Conservation (phyloP, 768 basidiomycete genomes). For the Mrakia frigida region DNA sequence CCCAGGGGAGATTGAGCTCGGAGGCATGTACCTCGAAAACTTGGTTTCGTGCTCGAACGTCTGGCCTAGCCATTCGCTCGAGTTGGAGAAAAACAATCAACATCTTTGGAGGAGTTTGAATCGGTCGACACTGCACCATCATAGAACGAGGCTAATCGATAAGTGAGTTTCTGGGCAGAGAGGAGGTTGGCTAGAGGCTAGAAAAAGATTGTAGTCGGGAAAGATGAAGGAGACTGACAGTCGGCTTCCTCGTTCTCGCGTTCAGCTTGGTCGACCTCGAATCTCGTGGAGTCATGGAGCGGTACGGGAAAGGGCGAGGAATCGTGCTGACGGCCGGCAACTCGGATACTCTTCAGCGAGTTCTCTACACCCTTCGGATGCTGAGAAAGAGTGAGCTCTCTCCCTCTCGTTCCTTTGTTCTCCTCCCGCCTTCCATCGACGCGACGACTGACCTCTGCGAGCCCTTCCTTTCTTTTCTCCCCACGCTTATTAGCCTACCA, state of each 20-base stretch:
- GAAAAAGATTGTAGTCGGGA: too few relatives aligned
- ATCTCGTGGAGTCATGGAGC: conserved; percentile 27
- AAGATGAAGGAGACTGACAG: too few relatives aligned
- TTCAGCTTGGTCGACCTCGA: conserved; percentile 36
- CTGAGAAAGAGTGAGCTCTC: conserved; percentile 19
- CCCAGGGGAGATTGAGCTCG: conserved; percentile 27
- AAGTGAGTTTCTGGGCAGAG: conserved; percentile 17
- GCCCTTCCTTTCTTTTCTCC: conserved; percentile 40
- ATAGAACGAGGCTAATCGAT: conserved; percentile 40
- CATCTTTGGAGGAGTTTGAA: conserved; percentile 42
- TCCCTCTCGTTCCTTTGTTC: conserved; percentile 34
- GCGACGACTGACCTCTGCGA: conserved; percentile 30
- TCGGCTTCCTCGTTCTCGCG: too few relatives aligned
- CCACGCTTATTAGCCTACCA: conserved; percentile 30
- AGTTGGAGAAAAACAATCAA: conserved; percentile 27
- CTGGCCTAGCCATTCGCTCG: conserved; percentile 19
- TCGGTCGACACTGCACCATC: conserved; percentile 36
- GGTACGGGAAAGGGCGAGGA: conserved; percentile 42
- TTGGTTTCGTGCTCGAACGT: conserved; percentile 24
- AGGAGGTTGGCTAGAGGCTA: too few relatives aligned
- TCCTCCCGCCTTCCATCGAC: conserved; percentile 34
- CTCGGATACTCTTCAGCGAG: conserved; percentile 42
- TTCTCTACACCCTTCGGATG: conserved; percentile 34
- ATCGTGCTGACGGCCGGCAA: conserved; percentile 50
- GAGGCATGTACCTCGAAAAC: conserved; percentile 25